These are phyloP conservation scores for Citrus maxima DNA, from an alignment of 345 rosid genomes.

Conservation along the genomic window DNA sequence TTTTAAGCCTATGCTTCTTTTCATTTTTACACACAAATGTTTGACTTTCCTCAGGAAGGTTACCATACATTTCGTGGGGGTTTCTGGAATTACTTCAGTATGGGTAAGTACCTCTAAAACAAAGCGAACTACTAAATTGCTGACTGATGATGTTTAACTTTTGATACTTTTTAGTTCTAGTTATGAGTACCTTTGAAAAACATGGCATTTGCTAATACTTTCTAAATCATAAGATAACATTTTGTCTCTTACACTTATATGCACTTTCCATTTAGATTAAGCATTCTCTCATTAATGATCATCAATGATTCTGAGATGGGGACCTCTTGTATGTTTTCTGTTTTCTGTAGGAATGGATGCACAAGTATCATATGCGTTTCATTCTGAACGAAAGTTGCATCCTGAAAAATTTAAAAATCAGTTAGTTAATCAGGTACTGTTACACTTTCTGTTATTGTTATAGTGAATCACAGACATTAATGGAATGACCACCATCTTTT, in stretches of 20 bases:
- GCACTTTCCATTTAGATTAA: background rate
- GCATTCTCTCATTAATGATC: background rate
- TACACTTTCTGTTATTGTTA: slow-evolving; percentile 4
- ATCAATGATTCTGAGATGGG: background rate
- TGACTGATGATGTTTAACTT: background rate
- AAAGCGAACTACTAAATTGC: too few relatives aligned
- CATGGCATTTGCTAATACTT: background rate
- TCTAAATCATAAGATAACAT: background rate
- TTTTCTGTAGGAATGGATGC: slow-evolving; percentile 88
- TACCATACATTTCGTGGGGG: slow-evolving; percentile 89
- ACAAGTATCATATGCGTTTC: slow-evolving; percentile 87
- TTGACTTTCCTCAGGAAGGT: slow-evolving; percentile 64
- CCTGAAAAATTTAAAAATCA: slow-evolving; percentile 92
- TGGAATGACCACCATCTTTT: background rate
- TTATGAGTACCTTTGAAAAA: background rate
- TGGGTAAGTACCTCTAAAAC: slow-evolving; percentile 54
- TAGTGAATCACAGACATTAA: background rate
- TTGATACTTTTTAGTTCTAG: background rate
- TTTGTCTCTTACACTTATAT: background rate
- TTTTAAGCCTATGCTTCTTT: background rate
- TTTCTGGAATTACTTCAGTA: slow-evolving; percentile 97
- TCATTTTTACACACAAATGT: slow-evolving; percentile 13
- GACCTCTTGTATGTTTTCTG: background rate
- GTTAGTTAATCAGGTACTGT: slow-evolving; percentile 83
- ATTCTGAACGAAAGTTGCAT: slow-evolving; percentile 72